A percentile compares a stretch with the other conserved stretches of the same genome.
phyloP scores from a whole-genome alignment of 768 basidiomycete genomes.

The Trametes meyenii region DNA sequence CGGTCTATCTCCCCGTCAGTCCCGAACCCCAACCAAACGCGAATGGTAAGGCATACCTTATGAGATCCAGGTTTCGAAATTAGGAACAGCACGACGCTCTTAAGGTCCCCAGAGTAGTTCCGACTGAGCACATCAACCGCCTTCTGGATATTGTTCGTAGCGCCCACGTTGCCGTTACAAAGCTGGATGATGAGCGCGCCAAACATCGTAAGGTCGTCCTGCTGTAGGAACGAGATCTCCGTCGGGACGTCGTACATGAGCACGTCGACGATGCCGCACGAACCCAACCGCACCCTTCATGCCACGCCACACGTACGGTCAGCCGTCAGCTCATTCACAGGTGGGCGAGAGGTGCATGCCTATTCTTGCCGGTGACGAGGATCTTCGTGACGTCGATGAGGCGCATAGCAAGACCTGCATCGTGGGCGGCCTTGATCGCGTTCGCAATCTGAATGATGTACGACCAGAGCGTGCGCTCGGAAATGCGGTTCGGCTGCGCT shows the following conservation, averaged over 20 bases:
- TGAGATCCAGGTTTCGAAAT: constrained; percentile 68
- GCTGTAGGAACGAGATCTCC: constrained; percentile 63
- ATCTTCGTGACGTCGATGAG: constrained; percentile 88
- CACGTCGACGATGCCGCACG: constrained; percentile 87
- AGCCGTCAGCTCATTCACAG: not conserved
- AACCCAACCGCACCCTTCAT: constrained; percentile 76
- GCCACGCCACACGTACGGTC: too few relatives aligned
- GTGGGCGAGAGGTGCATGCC: constrained; percentile 45
- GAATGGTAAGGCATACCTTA: constrained; percentile 48
- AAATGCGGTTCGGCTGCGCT: constrained; percentile 44
- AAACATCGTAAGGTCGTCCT: constrained; percentile 88
- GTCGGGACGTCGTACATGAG: constrained; percentile 68
- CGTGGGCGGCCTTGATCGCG: constrained; percentile 86
- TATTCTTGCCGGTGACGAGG: constrained; percentile 85
- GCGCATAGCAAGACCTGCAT: constrained; percentile 75
- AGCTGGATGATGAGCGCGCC: constrained; percentile 83
- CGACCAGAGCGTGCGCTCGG: constrained; percentile 88
- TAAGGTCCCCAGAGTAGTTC: constrained; percentile 80
- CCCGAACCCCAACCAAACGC: not conserved
- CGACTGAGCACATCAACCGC: constrained; percentile 73
- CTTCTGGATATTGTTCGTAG: constrained; percentile 66
- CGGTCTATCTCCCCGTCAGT: constrained; percentile 47
- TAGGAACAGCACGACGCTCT: constrained; percentile 77
- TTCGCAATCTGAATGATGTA: constrained; percentile 89
- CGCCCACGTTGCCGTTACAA: constrained; percentile 67